Base-by-base conservation (phyloP, 805 yeast species). In the Suhomyces sp. region DNA sequence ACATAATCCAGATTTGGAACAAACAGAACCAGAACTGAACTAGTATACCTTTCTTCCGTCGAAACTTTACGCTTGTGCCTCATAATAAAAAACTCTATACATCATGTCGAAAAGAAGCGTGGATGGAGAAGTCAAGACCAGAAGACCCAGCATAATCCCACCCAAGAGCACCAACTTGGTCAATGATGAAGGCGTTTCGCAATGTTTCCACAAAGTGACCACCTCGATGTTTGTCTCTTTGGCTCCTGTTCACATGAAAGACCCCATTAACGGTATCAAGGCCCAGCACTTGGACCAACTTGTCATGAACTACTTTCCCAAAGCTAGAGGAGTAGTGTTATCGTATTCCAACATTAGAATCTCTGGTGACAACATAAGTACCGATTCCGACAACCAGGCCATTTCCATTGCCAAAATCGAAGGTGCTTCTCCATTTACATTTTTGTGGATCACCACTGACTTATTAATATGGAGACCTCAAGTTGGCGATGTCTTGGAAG, bases 261-360 rank as follows among this genome's bases (percentile, higher is more conserved):
- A 79, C 48, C 96, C 97, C 6, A 65, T 86, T 13, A 83, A 82
- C 54, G 99, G 98, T 42, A 79, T 94, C 57, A 83, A 84, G 68
- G 79, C 84, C 27, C 97, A 93, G 72, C 98, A 94, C 72, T 73
- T 94, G 57, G 97, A 94, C 64, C 91, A 94, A 3, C 75, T 94
- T 70, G 75, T 94, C 29, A 90, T 94, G 96, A 84, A 88, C 42
- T 90, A 87, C 67, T 87, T 81, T 59, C 70, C 82, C 12, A 79
- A 84, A 24, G 87, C 86, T 3, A 81, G 81, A 40, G 99, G 99
- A 26, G 91, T 94, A 17, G 87, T 94, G 8, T 73, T 94, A 54
- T 86, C 96, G 2, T 91, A 93, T 64, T 80, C 80, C 56, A 84
- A 89, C 59, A 72, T 93, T 29, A 67, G 77, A 55, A 67, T 89